Base-by-base conservation (phyloP, 1,284 basidiomycete genomes). In the Pseudozyma thailandica region DNA sequence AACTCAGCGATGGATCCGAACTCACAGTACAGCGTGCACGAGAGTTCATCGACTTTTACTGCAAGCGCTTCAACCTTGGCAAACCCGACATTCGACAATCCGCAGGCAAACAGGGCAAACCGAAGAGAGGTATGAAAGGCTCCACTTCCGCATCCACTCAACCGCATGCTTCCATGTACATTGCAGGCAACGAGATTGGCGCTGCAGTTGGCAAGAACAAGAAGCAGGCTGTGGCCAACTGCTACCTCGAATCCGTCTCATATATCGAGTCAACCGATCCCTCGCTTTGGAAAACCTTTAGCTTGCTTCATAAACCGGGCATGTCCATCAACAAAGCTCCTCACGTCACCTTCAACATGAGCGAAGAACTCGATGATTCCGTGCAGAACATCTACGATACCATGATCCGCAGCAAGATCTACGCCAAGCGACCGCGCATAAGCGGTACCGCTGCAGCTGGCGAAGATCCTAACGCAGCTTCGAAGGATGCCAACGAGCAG, bases 41-140 rank as follows among this genome's bases (percentile, higher is more conserved):
- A 52, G 89, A 89, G 71, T 98, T 97, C 84, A 94, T 97, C 90
- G 93, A 94, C 74, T 98, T 91, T 80, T 97, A 97, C 82, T 96
- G 93, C 83, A 88, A 89, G 41, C 87, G 89, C 37, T 96, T 90
- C 83, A 86, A 86, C 31, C 94, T 94, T 75, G 86, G 87, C n/a
- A 89, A 88, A 73, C 93, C 94, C 2, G 91, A 93, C 49, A 85
- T 97, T 59, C 44, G 59, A 4, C 39, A 77, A 26, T 28, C 77
- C 66, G 9, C 63, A 42, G 59, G 35, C 12, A 68, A 60, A 49
- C 58, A 69, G 16, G 46, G 26, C 31, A 64, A 64, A 42, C 39
- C 55, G 13, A 70, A 70, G 42, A 55, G 66, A 10, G 59, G 52
- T n/a, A 38, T 28, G 28, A 44, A 57, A 20, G 47, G 45, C 20